A percentile compares a stretch with the other conserved stretches of the same genome.
Conservation (phyloP, 2,329 filamentous ascomycete genomes). For the Lizonia empirigonia region DNA sequence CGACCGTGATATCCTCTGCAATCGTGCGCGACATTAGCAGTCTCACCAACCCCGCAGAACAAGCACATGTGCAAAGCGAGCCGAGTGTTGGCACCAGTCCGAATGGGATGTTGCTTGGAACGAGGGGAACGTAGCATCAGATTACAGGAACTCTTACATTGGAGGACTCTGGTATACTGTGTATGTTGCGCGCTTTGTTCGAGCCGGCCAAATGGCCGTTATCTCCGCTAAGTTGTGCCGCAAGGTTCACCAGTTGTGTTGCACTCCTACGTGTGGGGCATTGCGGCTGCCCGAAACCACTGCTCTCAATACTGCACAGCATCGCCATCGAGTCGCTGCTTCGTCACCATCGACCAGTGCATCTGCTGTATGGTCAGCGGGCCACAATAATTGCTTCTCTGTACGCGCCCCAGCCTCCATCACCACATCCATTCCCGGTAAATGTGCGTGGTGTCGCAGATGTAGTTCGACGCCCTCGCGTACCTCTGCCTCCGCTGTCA, state of each 20-base stretch:
- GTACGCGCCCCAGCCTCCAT: slow-evolving; percentile 16
- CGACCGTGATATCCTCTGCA: slow-evolving; percentile 5
- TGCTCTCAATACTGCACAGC: slow-evolving; percentile 8
- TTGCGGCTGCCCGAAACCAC: slow-evolving; percentile 1
- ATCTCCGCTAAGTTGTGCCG: neutral
- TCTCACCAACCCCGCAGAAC: slow-evolving; percentile 7
- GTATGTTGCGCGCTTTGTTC: neutral
- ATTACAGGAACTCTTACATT: neutral
- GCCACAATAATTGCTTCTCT: slow-evolving; percentile 1
- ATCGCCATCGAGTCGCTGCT: slow-evolving; percentile 5
- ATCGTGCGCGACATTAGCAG: no score
- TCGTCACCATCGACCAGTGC: slow-evolving; percentile 1
- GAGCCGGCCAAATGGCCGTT: neutral
- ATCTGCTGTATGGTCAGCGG: slow-evolving; percentile 1
- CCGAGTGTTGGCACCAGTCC: neutral
- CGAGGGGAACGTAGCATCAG: slow-evolving; percentile 1
- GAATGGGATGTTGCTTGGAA: neutral
- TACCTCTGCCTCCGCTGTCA: slow-evolving; percentile 15
- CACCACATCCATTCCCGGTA: slow-evolving; percentile 1
- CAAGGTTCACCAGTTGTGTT: slow-evolving; percentile 1
- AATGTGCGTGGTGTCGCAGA: slow-evolving; percentile 4
- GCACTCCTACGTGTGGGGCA: neutral
- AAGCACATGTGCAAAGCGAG: slow-evolving; percentile 1
- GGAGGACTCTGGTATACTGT: neutral
- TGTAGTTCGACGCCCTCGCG: slow-evolving; percentile 8